Conservation (phyloP, 2,329 filamentous ascomycete species). For the Aspergillus intermedius region DNA sequence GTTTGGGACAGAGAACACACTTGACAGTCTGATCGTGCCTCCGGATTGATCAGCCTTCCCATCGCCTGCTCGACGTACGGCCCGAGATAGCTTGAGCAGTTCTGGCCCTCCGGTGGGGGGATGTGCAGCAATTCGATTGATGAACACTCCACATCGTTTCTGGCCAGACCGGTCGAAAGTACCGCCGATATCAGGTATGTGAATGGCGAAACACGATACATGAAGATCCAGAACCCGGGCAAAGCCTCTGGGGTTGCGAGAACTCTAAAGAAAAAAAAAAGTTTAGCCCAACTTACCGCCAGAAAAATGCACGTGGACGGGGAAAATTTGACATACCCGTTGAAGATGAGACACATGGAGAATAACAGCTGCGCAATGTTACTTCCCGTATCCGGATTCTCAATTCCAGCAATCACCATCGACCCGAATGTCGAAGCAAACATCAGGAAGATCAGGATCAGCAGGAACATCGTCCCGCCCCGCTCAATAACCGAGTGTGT, state of each 20-base stretch:
- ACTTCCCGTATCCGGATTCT: conserved; percentile 59
- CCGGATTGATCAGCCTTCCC: conserved; percentile 58
- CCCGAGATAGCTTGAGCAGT: conserved; percentile 57
- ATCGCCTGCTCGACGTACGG: conserved; percentile 46
- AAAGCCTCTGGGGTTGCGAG: conserved; percentile 53
- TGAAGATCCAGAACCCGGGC: conserved; percentile 70
- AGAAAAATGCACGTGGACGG: neutral
- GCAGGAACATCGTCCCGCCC: conserved; percentile 58
- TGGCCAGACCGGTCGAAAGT: conserved; percentile 27
- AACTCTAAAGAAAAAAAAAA: conserved; percentile 39
- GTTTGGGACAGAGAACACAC: conserved; percentile 37
- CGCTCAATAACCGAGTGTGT: conserved; percentile 39
- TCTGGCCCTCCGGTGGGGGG: conserved; percentile 52
- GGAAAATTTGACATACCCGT: conserved; percentile 27
- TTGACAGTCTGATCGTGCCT: conserved; percentile 53
- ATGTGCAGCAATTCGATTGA: conserved; percentile 28
- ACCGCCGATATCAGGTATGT: conserved; percentile 52
- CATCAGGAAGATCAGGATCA: conserved; percentile 59
- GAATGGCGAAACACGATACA: conserved; percentile 63
- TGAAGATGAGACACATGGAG: conserved; percentile 54
- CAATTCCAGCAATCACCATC: conserved; percentile 63
- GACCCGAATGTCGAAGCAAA: conserved; percentile 66
- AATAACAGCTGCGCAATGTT: conserved; percentile 54
- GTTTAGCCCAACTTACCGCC: neutral
- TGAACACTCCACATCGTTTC: conserved; percentile 25